These are phyloP conservation scores for Millerago galiae DNA, from an alignment of 805 yeast genomes.

Conservation along the genomic window DNA sequence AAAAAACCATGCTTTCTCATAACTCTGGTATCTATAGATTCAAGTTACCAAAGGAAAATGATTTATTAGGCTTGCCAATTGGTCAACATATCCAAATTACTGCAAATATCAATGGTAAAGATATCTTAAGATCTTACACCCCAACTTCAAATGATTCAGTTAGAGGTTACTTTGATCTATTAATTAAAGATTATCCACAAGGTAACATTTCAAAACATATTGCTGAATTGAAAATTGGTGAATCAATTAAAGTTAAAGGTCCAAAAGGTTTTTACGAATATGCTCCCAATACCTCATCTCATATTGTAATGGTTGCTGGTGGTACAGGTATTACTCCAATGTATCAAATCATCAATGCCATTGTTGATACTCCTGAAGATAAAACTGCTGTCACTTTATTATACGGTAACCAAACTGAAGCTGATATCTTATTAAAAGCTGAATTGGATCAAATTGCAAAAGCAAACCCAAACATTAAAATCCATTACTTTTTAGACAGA, in stretches of 20 bases:
- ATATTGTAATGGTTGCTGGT: conserved; percentile 89
- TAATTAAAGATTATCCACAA: conserved; percentile 78
- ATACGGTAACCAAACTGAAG: conserved; percentile 75
- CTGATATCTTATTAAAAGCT: conserved; percentile 72
- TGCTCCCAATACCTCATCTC: conserved; percentile 66
- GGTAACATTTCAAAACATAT: conserved; percentile 80
- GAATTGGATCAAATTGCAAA: conserved; percentile 67
- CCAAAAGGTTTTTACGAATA: conserved; percentile 89
- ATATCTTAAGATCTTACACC: conserved; percentile 80
- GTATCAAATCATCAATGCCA: conserved; percentile 86
- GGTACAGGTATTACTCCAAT: conserved; percentile 97
- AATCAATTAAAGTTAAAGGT: conserved; percentile 71
- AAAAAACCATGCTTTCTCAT: conserved; percentile 69
- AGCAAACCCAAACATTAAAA: conserved; percentile 51
- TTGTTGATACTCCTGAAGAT: conserved; percentile 71
- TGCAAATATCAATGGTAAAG: conserved; percentile 72
- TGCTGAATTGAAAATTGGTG: conserved; percentile 71
- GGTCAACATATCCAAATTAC: conserved; percentile 89
- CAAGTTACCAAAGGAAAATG: conserved; percentile 68
- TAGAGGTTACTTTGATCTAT: conserved; percentile 75
- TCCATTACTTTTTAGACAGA: conserved; percentile 70
- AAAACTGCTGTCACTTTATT: conserved; percentile 66
- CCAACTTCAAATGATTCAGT: conserved; percentile 80
- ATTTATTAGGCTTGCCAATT: conserved; percentile 80
- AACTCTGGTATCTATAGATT: conserved; percentile 82